Evolutionary conservation across 331 rosid genomes (phyloP).

Genomic region (Quercus tomentella): DNA sequence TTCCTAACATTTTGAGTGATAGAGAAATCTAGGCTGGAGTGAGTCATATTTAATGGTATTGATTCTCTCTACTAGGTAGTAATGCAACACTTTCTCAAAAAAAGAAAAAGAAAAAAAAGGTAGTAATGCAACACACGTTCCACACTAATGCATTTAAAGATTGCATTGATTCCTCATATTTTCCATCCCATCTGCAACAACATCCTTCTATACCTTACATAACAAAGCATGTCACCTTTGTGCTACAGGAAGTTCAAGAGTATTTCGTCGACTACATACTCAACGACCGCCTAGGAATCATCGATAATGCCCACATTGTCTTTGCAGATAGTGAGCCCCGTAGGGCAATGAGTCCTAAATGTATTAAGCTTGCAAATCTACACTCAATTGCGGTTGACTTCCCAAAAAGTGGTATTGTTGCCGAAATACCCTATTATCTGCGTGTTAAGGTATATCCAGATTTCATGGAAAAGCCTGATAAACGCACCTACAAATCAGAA

Average conservation of each 20-base stretch:
- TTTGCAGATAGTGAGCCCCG: constrained; percentile 13
- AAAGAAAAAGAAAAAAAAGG: too few relatives aligned
- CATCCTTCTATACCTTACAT: background rate
- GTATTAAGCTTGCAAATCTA: constrained; percentile 29
- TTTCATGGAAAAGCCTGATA: constrained; percentile 38
- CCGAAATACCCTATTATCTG: constrained; percentile 11
- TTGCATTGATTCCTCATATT: background rate
- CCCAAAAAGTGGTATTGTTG: constrained; percentile 39
- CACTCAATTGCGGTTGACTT: constrained; percentile 38
- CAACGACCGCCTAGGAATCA: constrained; percentile 31
- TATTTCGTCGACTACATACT: constrained; percentile 26
- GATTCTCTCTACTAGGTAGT: background rate
- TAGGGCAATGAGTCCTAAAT: constrained; percentile 18
- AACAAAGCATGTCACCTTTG: background rate
- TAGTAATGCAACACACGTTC: too few relatives aligned
- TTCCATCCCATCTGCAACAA: background rate
- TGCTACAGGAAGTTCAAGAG: constrained; percentile 28
- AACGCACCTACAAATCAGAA: constrained; percentile 14
- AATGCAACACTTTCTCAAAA: too few relatives aligned
- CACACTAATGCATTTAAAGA: background rate
- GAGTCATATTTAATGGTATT: too few relatives aligned
- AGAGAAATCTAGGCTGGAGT: too few relatives aligned
- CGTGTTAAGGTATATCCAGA: constrained; percentile 24
- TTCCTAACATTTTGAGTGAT: too few relatives aligned
- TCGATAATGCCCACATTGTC: constrained; percentile 34